Evolutionary conservation across 2,329 filamentous ascomycete species (phyloP), one percentile per base, ranked within the genome.

Genomic region (Claviceps capensis): DNA sequence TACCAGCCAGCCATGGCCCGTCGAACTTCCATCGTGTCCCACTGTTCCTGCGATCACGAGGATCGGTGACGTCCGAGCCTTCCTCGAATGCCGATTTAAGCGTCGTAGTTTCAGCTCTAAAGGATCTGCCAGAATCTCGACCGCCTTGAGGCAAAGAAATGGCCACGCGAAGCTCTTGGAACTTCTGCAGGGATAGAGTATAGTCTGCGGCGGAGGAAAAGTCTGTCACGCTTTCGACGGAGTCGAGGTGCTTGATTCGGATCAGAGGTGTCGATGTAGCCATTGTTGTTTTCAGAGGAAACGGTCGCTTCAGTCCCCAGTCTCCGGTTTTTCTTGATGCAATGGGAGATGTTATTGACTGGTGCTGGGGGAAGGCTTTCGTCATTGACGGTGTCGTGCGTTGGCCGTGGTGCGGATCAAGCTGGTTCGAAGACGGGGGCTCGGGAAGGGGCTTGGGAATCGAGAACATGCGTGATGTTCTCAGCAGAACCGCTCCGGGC

Each of bases 381-480:
- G 91, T 97, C 61, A 67, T 67, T 48, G 67, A 68, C n/a, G 61
- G 54, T 37, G 67, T 68, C 55, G 67, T 69, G 54, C 63, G 60
- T 48, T 66, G 59, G 50, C 61, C 61, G n/a, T 67, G 59, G 53
- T 64, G 61, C 36, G 67, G 30, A 34, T 34, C 2, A 34, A 34
- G 30, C 30, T 34, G 55, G 56, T 59, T 63, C 54, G 70, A 73
- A 56, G 72, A 73, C 57, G 74, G 72, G 58, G 86, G 81, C 43
- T 76, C 70, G 17, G 85, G 81, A 49, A 96, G 76, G 22, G 88
- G 81, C 53, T 81, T 77, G 14, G 91, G 90, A 52, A 97, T 75
- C 23, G 90, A 85, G 71, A 97, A 97, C 60, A 97, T 78, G 59
- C 91, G 86, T 54, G 91, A 97, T 54, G 83, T 81, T 67, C 91